Evolutionary conservation across 1,284 basidiomycete genomes (phyloP), one percentile per base, ranked within the genome.

Genomic region (Sphaerobolus stellatus): DNA sequence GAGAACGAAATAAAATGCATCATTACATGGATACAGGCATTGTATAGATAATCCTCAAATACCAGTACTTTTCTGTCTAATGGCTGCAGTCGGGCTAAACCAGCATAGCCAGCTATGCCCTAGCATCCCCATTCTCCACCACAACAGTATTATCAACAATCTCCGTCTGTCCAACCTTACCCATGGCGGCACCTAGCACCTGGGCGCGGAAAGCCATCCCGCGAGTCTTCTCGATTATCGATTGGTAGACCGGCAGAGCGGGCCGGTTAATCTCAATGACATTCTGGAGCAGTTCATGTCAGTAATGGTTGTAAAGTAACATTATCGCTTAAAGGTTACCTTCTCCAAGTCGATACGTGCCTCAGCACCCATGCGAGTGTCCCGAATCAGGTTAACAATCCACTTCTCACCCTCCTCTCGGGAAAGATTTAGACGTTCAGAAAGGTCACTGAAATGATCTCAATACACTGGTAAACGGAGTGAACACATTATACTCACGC

Each of bases 361-460:
- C 66, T 99, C 92, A 3, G 91, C 88, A 22, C 91, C 94, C 83
- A 97, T 93, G 29, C 93, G 84, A 25, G 95, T 97, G 72, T 98
- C 97, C 48, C 94, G 85, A 65, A 98, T 96, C 56, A 98, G 86
- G 77, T 97, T 98, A 64, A 98, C 96, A 61, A 99, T 96, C 96
- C 96, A 99, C 71, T 97, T 97, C 70, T 98, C 96, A 55, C 96
- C 97, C 66, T 98, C 96, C 63, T 94, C 94, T 52, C 80, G 83
- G 24, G 90, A 88, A 53, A 98, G 81, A 72, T 98, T 98, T 33
- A 99, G 80, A 13, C 95, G 86, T 66, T 92, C 88, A 16, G 94
- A 96, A 29, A 99, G 82, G 67, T 98, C 94, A 58, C 91, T 93
- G 61, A 7, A 48, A 8, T 20, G 20, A 20, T 0, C 24, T 57